Conservation (phyloP, 768 basidiomycete species). For the Amyloporia xantha region DNA sequence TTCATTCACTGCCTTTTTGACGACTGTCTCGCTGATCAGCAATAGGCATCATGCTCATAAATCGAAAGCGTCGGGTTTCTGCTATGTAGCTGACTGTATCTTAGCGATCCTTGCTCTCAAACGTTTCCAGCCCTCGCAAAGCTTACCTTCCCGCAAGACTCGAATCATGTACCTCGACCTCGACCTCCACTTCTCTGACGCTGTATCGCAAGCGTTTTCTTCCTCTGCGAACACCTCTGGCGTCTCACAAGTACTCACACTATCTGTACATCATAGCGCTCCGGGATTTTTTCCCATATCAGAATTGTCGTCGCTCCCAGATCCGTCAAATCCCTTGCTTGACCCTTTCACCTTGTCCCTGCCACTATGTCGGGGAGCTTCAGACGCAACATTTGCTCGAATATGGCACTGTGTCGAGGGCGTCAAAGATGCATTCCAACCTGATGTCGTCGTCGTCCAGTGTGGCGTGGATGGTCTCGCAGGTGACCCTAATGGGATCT, state of each 20-base stretch:
- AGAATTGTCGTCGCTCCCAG: conserved; percentile 40
- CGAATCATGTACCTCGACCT: conserved; percentile 89
- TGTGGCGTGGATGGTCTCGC: conserved; percentile 86
- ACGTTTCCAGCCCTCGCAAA: conserved; percentile 21
- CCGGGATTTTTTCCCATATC: conserved; percentile 82
- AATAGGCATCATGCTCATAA: conserved; percentile 79
- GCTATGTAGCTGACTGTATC: conserved; percentile 89
- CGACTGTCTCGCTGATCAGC: background rate
- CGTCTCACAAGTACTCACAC: conserved; percentile 38
- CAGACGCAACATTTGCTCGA: conserved; percentile 49
- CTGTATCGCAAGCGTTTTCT: conserved; percentile 72
- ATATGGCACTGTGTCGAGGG: conserved; percentile 62
- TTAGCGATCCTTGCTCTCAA: conserved; percentile 73
- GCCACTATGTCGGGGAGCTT: conserved; percentile 71
- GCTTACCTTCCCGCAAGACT: conserved; percentile 28
- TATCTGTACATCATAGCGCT: conserved; percentile 80
- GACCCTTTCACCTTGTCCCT: conserved; percentile 74
- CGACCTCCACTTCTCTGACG: conserved; percentile 90
- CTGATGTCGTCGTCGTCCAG: conserved; percentile 78
- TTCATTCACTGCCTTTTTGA: background rate
- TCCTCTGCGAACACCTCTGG: conserved; percentile 28
- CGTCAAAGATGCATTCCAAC: conserved; percentile 54
- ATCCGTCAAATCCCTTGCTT: conserved; percentile 28
- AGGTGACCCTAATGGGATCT: conserved; percentile 71
- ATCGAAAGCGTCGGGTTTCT: conserved; percentile 78